Evolutionary conservation across 345 rosid genomes (phyloP), one percentile per base, ranked within the genome.

Genomic region (Dipteronia dyeriana): DNA sequence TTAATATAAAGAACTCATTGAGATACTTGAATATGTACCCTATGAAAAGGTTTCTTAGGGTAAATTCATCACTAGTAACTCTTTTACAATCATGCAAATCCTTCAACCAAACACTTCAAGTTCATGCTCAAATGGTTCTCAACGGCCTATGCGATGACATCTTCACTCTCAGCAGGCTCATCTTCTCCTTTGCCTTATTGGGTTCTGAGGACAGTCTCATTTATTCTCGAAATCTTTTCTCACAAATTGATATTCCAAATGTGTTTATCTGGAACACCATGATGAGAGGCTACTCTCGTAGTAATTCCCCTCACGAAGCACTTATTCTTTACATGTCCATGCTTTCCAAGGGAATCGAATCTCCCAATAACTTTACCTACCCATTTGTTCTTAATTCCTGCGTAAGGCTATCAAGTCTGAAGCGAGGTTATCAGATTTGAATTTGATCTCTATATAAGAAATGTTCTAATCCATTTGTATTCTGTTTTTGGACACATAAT

Each of bases 321-420:
- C 79, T 84, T 69, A 11, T 39, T 13, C 67, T 86, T 22, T 86
- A 84, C 68, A 71, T 47, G 41, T 84, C 83, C 75, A 76, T 86
- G 86, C 77, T 82, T 29, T 61, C 60, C 12, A 78, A 41, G 59
- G 75, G 63, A 8, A 70, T 53, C 22, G 78, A 23, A 13, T 60
- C 75, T 22, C 82, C 83, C 5, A 81, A 82, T 74, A 76, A 82
- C 75, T 80, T 80, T 47, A 84, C 81, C 74, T 86, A 76, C 81
- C 89, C 87, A n/a, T 82, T 84, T 53, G 23, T 82, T 34, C 79
- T 86, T 66, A 86, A 77, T 70, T 80, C 87, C 5, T 82, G 82
- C 31, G 26, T 83, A 12, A 82, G 75, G 80, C 29, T 81, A 25
- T 49, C 74, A n/a, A 85, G 75, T 17, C 23, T 76, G 16, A 57